Percentiles rank a stretch among this genome's conserved stretches.
Evolutionary conservation across 208 protist genomes (phyloP).

Genomic region (Polymyxa betae): DNA sequence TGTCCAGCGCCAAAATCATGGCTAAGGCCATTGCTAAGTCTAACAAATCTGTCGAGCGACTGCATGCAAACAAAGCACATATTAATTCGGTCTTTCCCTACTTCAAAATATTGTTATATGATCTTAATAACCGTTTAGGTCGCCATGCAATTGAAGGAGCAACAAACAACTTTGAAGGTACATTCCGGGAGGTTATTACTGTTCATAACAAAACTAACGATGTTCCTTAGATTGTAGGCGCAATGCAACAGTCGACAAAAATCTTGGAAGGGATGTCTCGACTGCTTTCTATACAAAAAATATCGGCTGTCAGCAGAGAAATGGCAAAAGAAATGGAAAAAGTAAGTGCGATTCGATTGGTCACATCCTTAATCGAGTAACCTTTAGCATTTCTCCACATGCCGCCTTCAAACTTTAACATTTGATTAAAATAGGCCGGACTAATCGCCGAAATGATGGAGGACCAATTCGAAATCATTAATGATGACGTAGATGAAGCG

Average conservation of each 20-base stretch:
- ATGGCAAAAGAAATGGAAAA: constrained; percentile 49
- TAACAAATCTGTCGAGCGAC: constrained; percentile 24
- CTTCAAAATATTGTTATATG: neutral
- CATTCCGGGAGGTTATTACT: neutral
- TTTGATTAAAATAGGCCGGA: neutral
- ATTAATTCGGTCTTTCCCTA: neutral
- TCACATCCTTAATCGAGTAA: no score
- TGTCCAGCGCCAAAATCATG: constrained; percentile 41
- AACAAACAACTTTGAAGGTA: constrained; percentile 30
- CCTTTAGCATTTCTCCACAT: neutral
- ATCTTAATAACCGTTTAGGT: neutral
- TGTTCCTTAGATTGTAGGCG: neutral
- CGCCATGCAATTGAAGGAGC: constrained; percentile 27
- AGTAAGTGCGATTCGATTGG: no score
- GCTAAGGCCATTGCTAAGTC: constrained; percentile 28
- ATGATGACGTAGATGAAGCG: neutral
- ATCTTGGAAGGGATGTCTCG: neutral
- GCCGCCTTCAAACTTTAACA: neutral
- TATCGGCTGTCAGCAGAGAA: neutral
- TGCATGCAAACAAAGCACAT: constrained; percentile 29
- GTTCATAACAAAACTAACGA: neutral
- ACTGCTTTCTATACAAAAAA: constrained; percentile 13
- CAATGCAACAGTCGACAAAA: neutral
- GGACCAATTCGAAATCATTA: neutral
- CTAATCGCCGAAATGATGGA: neutral